These are phyloP conservation scores for Phytophthora ramorum DNA, from an alignment of 352 stramenopile species.

Conservation along the genomic window DNA sequence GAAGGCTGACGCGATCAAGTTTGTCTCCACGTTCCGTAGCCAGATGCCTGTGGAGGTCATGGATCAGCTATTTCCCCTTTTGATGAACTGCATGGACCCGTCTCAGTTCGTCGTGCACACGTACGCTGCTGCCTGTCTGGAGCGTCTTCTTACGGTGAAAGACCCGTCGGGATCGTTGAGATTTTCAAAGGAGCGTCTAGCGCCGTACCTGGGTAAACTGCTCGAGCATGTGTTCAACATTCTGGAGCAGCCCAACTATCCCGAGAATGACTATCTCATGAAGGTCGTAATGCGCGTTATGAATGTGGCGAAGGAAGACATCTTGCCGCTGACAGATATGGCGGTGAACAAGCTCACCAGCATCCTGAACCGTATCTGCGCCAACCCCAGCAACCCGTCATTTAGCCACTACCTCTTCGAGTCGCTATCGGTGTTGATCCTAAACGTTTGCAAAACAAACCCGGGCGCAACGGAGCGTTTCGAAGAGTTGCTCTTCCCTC, in stretches of 20 bases:
- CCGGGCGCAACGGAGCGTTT: constrained; percentile 87
- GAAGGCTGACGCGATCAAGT: constrained; percentile 98
- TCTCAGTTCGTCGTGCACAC: constrained; percentile 97
- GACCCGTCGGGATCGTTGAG: constrained; percentile 67
- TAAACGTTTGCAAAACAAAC: constrained; percentile 92
- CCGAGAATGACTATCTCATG: constrained; percentile 99
- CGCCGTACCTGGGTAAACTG: constrained; percentile 92
- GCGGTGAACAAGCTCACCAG: constrained; percentile 96
- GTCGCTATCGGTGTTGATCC: constrained; percentile 96
- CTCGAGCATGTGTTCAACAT: constrained; percentile 97
- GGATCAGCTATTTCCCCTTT: constrained; percentile 92
- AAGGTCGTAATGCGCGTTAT: constrained; percentile 98
- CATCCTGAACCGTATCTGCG: constrained; percentile 94
- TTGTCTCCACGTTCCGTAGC: constrained; percentile 98
- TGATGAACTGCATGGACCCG: constrained; percentile 90
- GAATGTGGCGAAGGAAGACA: constrained; percentile 93
- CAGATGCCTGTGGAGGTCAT: constrained; percentile 95
- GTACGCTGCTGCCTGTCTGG: constrained; percentile 96
- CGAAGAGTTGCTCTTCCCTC: constrained; percentile 96
- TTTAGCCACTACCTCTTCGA: constrained; percentile 99
- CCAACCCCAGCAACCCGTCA: constrained; percentile 98
- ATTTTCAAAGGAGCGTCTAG: constrained; percentile 88
- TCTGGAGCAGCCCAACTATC: constrained; percentile 92
- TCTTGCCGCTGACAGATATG: constrained; percentile 92
- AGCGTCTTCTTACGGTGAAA: constrained; percentile 97